A percentile compares a stretch with the other conserved stretches of the same genome.
These are phyloP conservation scores for Ascomycota sp. DNA, from an alignment of 2,329 filamentous ascomycete species.

Conservation along the genomic window DNA sequence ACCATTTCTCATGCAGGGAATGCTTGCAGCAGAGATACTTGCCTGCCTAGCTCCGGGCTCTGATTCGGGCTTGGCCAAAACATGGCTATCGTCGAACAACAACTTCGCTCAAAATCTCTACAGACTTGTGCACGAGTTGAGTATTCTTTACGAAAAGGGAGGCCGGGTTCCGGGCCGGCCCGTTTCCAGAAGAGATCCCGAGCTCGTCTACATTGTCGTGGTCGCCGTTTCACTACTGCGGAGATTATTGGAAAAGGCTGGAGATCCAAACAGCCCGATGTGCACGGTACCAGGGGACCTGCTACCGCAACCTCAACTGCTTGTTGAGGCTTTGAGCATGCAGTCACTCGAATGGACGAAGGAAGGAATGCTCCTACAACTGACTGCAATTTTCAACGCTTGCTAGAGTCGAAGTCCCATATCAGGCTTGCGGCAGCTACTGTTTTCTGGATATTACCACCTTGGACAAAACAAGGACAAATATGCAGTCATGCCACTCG, in stretches of 20 bases:
- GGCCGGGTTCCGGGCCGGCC: conserved; percentile 11
- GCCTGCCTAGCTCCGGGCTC: conserved; percentile 47
- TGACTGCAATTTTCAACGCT: conserved; percentile 31
- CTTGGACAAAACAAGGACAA: not conserved
- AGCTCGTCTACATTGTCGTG: conserved; percentile 40
- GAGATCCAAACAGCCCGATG: conserved; percentile 28
- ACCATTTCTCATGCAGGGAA: conserved; percentile 74
- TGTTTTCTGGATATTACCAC: not conserved
- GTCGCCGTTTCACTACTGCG: conserved; percentile 46
- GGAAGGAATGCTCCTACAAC: conserved; percentile 42
- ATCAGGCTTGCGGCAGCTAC: not conserved
- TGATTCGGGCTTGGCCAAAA: conserved; percentile 49
- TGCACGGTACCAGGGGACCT: conserved; percentile 34
- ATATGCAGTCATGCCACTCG: not conserved
- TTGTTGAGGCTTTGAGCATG: conserved; percentile 46
- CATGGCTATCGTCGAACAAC: conserved; percentile 67
- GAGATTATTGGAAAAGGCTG: conserved; percentile 44
- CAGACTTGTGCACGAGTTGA: conserved; percentile 50
- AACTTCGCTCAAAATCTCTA: conserved; percentile 66
- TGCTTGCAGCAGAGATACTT: conserved; percentile 75
- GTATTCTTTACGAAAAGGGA: conserved; percentile 30
- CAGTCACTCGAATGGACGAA: conserved; percentile 37
- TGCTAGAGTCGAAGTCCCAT: conserved; percentile 3
- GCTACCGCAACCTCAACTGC: conserved; percentile 41
- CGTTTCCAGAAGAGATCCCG: conserved; percentile 20